A percentile compares a stretch with the other conserved stretches of the same genome.
Evolutionary conservation across 1,139 yeast species (phyloP).

Genomic region (Nakaseomyces kungkrabaensis): DNA sequence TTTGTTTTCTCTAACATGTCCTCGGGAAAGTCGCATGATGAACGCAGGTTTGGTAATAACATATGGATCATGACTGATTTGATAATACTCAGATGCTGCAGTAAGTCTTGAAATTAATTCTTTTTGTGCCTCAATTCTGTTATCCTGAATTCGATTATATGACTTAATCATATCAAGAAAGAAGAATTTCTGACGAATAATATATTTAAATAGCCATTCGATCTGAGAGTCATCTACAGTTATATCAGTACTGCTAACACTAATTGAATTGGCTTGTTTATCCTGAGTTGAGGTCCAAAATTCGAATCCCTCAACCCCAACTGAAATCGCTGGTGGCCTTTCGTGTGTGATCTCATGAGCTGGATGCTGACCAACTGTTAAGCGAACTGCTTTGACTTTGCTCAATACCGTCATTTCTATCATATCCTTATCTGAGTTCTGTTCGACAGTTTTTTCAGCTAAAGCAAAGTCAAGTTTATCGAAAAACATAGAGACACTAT

Average conservation of each 20-base stretch:
- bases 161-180: conserved; percentile 22
- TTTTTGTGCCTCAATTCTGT: conserved; percentile 12
- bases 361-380: conserved; percentile 12
- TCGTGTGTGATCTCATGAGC: conserved; percentile 9
- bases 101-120: conserved; percentile 38
- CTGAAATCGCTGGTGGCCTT: conserved; percentile 14
- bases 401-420: conserved; percentile 13
- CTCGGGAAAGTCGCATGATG: conserved; percentile 56
- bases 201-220: conserved; percentile 33
- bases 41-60: conserved; percentile 86
- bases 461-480: conserved; percentile 32
- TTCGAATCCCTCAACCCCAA: conserved; percentile 29
- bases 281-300: conserved; percentile 35
- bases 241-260: conserved; percentile 30
- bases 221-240: conserved; percentile 32
- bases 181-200: conserved; percentile 16
- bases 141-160: conserved; percentile 11
- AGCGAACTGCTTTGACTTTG: conserved; percentile 16
- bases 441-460: conserved; percentile 13
- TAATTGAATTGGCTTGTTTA: conserved; percentile 31
- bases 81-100: conserved; percentile 48
- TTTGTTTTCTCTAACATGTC: conserved; percentile 71
- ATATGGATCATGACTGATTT: conserved; percentile 73
- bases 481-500: conserved; percentile 29
- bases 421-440: conserved; percentile 10